Base-by-base conservation (phyloP, 352 stramenopile genomes). In the Phytophthora podocarpi region DNA sequence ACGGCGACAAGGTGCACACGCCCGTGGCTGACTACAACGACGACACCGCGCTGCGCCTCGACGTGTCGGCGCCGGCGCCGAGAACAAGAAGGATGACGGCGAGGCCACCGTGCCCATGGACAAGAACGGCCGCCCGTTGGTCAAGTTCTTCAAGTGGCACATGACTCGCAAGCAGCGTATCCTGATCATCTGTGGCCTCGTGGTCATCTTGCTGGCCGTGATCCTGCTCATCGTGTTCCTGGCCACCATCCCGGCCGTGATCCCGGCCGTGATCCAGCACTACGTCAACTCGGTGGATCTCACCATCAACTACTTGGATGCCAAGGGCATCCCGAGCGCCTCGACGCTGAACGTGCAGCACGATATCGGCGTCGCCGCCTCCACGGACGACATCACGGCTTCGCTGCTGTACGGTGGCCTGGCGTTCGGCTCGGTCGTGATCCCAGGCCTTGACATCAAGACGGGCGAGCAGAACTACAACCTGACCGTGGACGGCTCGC, bases 181-280 rank as follows among this genome's bases (percentile, higher is more conserved):
- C 32, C 37, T 62, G 3, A 54, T 79, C 3, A 70, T 91, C 47
- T 49, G 77, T 1, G 71, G 37, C 13, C 64, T 70, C 5, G 59
- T 87, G 20, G 11, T 90, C 34, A 35, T 76, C 18, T 48, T 76
- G 6, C 6, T 88, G 32, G 63, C 52, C 4, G 70, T 88, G 24
- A 59, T 86, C 37, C 61, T 92, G 26, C 47, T 92, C 48, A 72
- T 90, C 42, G 51, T 89, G n/a, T 89, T 82, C 65, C 72, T 90
- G 54, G 79, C 65, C 28, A 70, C 90, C 35, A 62, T 86, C 41
- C 69, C 67, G 30, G 69, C 73, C 18, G 57, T 90, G 28, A 62
- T 86, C 41, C 69, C 67, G 30, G 69, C 73, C 18, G 57, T 90
- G 28, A 87, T 90, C 67, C 78, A 92, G 59, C 72, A 76, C 41